A percentile compares a stretch with the other conserved stretches of the same genome.
These are phyloP conservation scores for Graphium sp. DNA, from an alignment of 2,329 filamentous ascomycete species.

Conservation along the genomic window DNA sequence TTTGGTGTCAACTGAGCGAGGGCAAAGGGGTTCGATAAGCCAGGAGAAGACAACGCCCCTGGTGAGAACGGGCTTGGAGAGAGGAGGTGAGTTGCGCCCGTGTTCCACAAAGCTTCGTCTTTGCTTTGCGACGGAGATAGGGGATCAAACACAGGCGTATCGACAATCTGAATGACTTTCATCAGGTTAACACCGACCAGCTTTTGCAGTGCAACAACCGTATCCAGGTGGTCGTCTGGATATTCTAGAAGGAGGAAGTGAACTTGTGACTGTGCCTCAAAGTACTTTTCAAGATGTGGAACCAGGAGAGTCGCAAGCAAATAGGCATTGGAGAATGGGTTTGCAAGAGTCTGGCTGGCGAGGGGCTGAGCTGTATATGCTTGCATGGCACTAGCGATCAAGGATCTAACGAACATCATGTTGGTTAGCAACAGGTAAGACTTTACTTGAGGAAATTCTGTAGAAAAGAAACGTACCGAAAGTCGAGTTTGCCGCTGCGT, in stretches of 20 bases:
- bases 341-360: constrained; percentile 29
- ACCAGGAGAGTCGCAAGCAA: constrained; percentile 40
- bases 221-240: constrained; percentile 35
- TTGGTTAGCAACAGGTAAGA: too few relatives aligned
- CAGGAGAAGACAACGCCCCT: too few relatives aligned
- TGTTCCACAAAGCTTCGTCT: constrained; percentile 4
- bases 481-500: constrained; percentile 38
- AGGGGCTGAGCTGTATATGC: constrained; percentile 33
- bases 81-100: constrained; percentile 10
- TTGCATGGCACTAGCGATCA: constrained; percentile 45
- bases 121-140: too few relatives aligned
- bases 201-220: constrained; percentile 38
- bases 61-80: too few relatives aligned
- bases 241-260: constrained; percentile 44
- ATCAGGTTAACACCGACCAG: constrained; percentile 38
- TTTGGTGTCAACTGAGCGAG: too few relatives aligned
- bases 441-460: neutral
- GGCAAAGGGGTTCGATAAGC: too few relatives aligned
- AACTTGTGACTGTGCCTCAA: constrained; percentile 32
- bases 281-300: constrained; percentile 42
- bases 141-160: too few relatives aligned
- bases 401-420: constrained; percentile 23
- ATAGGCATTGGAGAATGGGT: constrained; percentile 34
- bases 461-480: constrained; percentile 25
- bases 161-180: constrained; percentile 40